Base-by-base conservation (phyloP, 495 filamentous ascomycete genomes). In the Pyrenula massariospora region DNA sequence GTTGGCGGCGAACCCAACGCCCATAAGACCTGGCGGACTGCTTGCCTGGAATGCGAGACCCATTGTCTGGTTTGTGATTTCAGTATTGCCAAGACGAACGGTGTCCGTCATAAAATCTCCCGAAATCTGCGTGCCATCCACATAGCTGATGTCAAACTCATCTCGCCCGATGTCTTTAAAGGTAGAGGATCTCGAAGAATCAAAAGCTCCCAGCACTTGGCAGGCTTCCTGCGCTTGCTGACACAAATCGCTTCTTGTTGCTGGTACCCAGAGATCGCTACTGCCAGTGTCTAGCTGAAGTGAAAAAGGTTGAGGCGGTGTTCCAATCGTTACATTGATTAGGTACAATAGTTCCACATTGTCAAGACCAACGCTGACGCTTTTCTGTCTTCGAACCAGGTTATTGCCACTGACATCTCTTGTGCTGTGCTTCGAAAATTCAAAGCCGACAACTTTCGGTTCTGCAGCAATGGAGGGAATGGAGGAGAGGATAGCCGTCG, bases 51-150 rank as follows among this genome's bases (percentile, higher is more conserved):
- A 19, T 10, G 54, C 54, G 1, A 60, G 22, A 61, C 69, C 62
- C 59, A 75, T 63, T 56, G 25, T 49, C 80, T 82, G 48, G 23
- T 73, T 63, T 12, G 76, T 68, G 31, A 96, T 63, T 25, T 60
- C 77, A 21, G 72, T 69, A 20, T 73, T 74, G 1, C 81, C 87
- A 59, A 96, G 76, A 8, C 63, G 63, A 58, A 96, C 67, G 2
- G 78, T 85, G 65, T 95, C 91, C 2, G 78, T 83, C 19, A 81
- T 86, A 68, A 92, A 95, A 63, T 87, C 85, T 19, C 91, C 91
- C 1, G 64, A 63, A 1, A 87, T 83, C 31, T 79, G 83, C 2
- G 83, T 83, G 25, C 84, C 83, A 66, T 91, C 87, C 48, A 86
- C 83, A 63, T 95, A 96, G 12, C 80, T 80, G 50, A 91, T 91